A percentile compares a stretch with the other conserved stretches of the same genome.
phyloP scores from a whole-genome alignment of 2,329 filamentous ascomycete genomes.

The Penicillium sp. region DNA sequence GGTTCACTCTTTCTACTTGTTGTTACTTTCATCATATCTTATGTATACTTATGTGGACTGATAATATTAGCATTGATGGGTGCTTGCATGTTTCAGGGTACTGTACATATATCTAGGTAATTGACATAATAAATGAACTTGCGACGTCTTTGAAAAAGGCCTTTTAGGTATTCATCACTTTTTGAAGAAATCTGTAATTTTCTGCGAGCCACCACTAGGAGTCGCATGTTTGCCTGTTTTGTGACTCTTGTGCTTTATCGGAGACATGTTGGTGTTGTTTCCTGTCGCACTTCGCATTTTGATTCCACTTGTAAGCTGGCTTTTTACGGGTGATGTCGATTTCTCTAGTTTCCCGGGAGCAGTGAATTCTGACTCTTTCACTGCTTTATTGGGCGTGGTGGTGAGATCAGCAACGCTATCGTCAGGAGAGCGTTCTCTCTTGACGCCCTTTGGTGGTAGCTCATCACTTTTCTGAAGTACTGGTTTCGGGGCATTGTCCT shows the following conservation, averaged over 20 bases:
- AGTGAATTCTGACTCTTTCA: slow-evolving; percentile 20
- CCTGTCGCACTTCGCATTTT: slow-evolving; percentile 56
- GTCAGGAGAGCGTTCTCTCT: slow-evolving; percentile 45
- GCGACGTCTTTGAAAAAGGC: neutral
- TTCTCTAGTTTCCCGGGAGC: slow-evolving; percentile 29
- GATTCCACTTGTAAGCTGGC: slow-evolving; percentile 40
- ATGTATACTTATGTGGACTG: slow-evolving; percentile 2
- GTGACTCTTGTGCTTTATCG: neutral
- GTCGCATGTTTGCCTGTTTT: slow-evolving; percentile 31
- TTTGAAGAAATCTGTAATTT: slow-evolving; percentile 48
- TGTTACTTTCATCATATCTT: neutral
- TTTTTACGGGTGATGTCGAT: slow-evolving; percentile 18
- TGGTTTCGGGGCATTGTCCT: slow-evolving; percentile 53
- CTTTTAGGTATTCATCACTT: slow-evolving; percentile 24
- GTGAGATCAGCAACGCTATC: slow-evolving; percentile 16
- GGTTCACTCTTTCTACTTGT: neutral
- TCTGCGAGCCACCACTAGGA: slow-evolving; percentile 47
- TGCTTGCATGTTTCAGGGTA: neutral
- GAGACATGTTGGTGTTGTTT: slow-evolving; percentile 42
- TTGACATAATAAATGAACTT: neutral
- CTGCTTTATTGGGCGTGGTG: slow-evolving; percentile 23
- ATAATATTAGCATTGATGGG: neutral
- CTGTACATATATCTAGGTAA: neutral
- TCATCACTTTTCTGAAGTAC: slow-evolving; percentile 20
- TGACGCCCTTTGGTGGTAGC: slow-evolving; percentile 35